Evolutionary conservation across 768 basidiomycete species (phyloP).

Genomic region (Naganishia vaughanmartiniae): DNA sequence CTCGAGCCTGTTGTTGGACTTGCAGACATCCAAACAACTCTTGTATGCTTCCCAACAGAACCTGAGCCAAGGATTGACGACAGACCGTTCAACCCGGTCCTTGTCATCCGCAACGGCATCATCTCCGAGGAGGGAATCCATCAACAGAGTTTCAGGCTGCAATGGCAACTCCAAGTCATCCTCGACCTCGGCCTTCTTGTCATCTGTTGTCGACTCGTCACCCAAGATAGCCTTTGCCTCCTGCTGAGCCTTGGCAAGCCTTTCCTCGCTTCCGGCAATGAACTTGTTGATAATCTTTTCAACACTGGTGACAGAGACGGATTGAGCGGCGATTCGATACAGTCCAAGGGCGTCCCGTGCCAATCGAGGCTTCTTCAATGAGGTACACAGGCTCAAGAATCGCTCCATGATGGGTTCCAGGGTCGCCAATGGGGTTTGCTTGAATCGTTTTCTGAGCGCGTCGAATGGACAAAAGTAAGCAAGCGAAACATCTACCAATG

Average conservation of each 20-base stretch:
- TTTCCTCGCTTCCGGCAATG: slow-evolving; percentile 56
- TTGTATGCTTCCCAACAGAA: slow-evolving; percentile 99
- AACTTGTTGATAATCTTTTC: slow-evolving; percentile 86
- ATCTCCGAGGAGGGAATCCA: slow-evolving; percentile 83
- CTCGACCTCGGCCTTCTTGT: slow-evolving; percentile 53
- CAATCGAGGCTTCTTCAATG: slow-evolving; percentile 86
- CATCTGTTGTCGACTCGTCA: slow-evolving; percentile 31
- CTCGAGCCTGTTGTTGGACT: slow-evolving; percentile 91
- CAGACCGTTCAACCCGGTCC: slow-evolving; percentile 87
- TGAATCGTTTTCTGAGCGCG: slow-evolving; percentile 70
- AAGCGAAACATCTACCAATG: background rate
- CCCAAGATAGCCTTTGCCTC: slow-evolving; percentile 52
- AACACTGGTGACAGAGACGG: slow-evolving; percentile 82
- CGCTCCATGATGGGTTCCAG: slow-evolving; percentile 94
- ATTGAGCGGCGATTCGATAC: slow-evolving; percentile 97
- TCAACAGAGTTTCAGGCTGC: slow-evolving; percentile 85
- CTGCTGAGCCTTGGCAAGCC: slow-evolving; percentile 49
- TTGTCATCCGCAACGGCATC: slow-evolving; percentile 62
- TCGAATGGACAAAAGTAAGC: background rate
- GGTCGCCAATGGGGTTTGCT: slow-evolving; percentile 78
- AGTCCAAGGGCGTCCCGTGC: slow-evolving; percentile 95
- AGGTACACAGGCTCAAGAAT: slow-evolving; percentile 93
- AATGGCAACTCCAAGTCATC: slow-evolving; percentile 95
- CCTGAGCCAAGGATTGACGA: slow-evolving; percentile 96
- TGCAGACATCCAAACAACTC: slow-evolving; percentile 88